A percentile compares a stretch with the other conserved stretches of the same genome.
These are phyloP conservation scores for Agarophyton chilense DNA, from an alignment of 23 red algal species.

Conservation along the genomic window DNA sequence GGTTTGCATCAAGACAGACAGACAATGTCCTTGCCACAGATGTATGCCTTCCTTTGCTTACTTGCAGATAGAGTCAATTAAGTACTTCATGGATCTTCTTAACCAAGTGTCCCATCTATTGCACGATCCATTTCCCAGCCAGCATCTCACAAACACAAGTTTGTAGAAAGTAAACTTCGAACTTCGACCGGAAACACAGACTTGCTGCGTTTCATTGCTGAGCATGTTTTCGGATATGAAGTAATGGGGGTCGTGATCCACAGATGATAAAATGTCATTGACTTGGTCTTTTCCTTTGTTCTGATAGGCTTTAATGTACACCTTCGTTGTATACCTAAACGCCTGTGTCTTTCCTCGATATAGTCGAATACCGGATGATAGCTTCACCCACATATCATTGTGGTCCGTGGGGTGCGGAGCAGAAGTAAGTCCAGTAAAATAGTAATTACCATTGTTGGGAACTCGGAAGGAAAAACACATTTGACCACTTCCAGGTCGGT, in stretches of 20 bases:
- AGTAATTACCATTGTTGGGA: slow-evolving; percentile 34
- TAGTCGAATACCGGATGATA: slow-evolving; percentile 26
- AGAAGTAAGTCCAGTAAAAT: slow-evolving; percentile 41
- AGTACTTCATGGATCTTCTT: neutral
- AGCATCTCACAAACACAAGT: slow-evolving; percentile 42
- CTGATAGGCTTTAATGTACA: slow-evolving; percentile 47
- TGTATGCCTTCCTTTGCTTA: neutral
- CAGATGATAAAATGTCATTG: slow-evolving; percentile 8
- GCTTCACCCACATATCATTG: slow-evolving; percentile 68
- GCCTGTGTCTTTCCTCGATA: slow-evolving; percentile 24
- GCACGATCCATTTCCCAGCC: neutral
- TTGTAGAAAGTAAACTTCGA: slow-evolving; percentile 43
- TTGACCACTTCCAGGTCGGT: slow-evolving; percentile 32
- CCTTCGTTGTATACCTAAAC: neutral
- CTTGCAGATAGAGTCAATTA: neutral
- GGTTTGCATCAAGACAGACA: too few relatives aligned
- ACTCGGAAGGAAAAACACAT: slow-evolving; percentile 41
- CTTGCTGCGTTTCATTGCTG: neutral
- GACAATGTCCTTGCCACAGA: too few relatives aligned
- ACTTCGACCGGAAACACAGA: slow-evolving; percentile 57
- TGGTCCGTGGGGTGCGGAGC: slow-evolving; percentile 71
- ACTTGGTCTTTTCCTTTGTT: slow-evolving; percentile 2
- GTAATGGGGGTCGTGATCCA: slow-evolving; percentile 51
- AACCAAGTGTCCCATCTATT: slow-evolving; percentile 15
- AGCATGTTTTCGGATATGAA: slow-evolving; percentile 8